phyloP scores from a whole-genome alignment of 2,329 filamentous ascomycete species.

The Fonsecaea erecta region DNA sequence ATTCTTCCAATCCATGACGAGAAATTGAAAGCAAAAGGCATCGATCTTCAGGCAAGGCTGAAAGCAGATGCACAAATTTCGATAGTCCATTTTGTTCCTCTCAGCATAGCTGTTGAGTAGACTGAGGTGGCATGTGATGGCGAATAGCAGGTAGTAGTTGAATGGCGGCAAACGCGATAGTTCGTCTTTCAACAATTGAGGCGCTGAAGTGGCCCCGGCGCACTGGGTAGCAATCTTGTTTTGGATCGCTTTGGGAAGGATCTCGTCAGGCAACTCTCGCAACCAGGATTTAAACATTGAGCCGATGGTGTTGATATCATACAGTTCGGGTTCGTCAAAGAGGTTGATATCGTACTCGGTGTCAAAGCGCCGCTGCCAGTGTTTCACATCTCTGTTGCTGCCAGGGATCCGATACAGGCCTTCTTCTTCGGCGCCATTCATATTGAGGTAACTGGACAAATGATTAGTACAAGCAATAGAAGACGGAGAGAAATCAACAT shows the following conservation, averaged over 20 bases:
- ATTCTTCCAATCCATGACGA: slow-evolving; percentile 92
- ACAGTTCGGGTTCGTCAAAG: slow-evolving; percentile 83
- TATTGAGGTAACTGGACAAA: slow-evolving; percentile 76
- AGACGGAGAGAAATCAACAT: slow-evolving; percentile 42
- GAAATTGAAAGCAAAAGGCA: slow-evolving; percentile 89
- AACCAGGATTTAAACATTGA: slow-evolving; percentile 98
- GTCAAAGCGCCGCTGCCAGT: slow-evolving; percentile 91
- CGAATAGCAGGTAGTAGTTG: slow-evolving; percentile 97
- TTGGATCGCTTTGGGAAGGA: slow-evolving; percentile 85
- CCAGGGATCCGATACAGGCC: slow-evolving; percentile 91
- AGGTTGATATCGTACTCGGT: slow-evolving; percentile 86
- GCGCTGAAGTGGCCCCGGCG: slow-evolving; percentile 75
- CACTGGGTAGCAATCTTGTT: slow-evolving; percentile 80
- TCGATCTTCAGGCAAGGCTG: slow-evolving; percentile 97
- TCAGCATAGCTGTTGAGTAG: slow-evolving; percentile 87
- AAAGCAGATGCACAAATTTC: slow-evolving; percentile 95
- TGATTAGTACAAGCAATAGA: slow-evolving; percentile 19
- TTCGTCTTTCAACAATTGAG: slow-evolving; percentile 85
- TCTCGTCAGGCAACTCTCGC: slow-evolving; percentile 88
- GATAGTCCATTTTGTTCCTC: slow-evolving; percentile 98
- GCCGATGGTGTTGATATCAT: slow-evolving; percentile 95
- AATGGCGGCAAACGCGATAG: slow-evolving; percentile 92
- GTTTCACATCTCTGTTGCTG: slow-evolving; percentile 86
- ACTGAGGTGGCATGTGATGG: slow-evolving; percentile 94
- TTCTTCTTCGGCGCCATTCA: slow-evolving; percentile 91